Evolutionary conservation across 179 eudicot genomes (phyloP).

Genomic region (Gypsophila paniculata): DNA sequence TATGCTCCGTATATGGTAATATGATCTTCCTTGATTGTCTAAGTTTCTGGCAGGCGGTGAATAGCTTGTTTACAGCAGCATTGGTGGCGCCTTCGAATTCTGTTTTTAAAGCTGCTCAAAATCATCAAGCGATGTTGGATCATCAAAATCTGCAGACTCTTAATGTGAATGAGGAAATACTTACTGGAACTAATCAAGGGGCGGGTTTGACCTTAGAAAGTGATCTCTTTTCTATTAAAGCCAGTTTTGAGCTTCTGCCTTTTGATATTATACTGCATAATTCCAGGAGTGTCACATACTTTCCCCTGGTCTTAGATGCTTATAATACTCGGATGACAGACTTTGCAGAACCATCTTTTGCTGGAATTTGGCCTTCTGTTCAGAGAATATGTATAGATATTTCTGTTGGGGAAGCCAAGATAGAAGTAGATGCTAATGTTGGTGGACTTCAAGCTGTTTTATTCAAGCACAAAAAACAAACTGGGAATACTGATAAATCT

Average conservation of each 20-base stretch:
- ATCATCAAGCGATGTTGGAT: slow-evolving; percentile 28
- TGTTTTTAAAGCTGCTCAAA: slow-evolving; percentile 29
- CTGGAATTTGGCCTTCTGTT: slow-evolving; percentile 55
- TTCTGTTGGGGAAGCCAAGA: slow-evolving; percentile 38
- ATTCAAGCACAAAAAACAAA: slow-evolving; percentile 41
- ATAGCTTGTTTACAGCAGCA: slow-evolving; percentile 35
- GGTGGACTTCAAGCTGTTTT: slow-evolving; percentile 40
- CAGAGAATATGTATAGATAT: slow-evolving; percentile 32
- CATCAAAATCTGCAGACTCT: slow-evolving; percentile 28
- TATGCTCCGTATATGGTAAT: background rate
- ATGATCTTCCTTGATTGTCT: slow-evolving; percentile 9
- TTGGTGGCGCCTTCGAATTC: slow-evolving; percentile 25
- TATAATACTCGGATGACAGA: slow-evolving; percentile 33
- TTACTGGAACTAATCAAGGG: slow-evolving; percentile 23
- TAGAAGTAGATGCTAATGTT: slow-evolving; percentile 38
- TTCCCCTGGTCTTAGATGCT: slow-evolving; percentile 25
- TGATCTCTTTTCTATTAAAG: slow-evolving; percentile 30
- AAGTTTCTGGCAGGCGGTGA: slow-evolving; percentile 45
- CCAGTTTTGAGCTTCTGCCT: slow-evolving; percentile 47
- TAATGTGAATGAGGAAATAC: slow-evolving; percentile 29
- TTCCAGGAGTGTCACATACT: slow-evolving; percentile 43
- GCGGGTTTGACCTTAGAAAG: slow-evolving; percentile 24
- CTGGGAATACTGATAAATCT: slow-evolving; percentile 33
- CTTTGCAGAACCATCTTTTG: slow-evolving; percentile 37
- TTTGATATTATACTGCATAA: slow-evolving; percentile 48